These are phyloP conservation scores for Rhodotorula sp. DNA, from an alignment of 1,284 basidiomycete genomes.

Conservation along the genomic window DNA sequence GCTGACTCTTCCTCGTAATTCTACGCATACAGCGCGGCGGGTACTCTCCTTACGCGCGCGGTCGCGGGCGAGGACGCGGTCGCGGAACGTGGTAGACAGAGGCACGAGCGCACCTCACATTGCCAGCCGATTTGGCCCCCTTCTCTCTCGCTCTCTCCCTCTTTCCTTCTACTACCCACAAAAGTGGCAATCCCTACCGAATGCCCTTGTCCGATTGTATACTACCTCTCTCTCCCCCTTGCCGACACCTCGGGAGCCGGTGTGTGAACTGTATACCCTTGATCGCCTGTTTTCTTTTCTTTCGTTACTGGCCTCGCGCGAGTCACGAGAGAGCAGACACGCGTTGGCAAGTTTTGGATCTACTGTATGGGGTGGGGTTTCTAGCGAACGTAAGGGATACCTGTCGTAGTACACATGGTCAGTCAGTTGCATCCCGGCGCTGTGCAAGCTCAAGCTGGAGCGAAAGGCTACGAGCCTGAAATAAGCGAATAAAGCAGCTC, in stretches of 20 bases:
- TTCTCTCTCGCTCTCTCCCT: too few species aligned
- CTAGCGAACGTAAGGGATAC: conserved; percentile 21
- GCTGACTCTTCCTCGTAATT: neutral
- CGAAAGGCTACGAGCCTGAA: neutral
- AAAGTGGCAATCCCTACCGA: too few species aligned
- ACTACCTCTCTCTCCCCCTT: too few species aligned
- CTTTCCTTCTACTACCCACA: too few species aligned
- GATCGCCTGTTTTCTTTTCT: too few species aligned
- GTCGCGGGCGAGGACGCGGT: conserved; percentile 29
- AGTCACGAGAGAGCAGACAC: neutral
- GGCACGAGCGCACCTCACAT: too few species aligned
- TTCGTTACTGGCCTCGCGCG: too few species aligned
- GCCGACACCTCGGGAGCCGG: too few species aligned
- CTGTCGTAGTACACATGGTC: neutral
- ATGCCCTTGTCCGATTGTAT: too few species aligned
- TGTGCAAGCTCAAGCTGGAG: neutral
- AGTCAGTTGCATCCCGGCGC: neutral
- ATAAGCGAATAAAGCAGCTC: neutral
- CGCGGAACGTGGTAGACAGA: conserved; percentile 8
- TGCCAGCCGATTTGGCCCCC: too few species aligned
- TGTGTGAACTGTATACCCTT: too few species aligned
- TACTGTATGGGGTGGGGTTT: neutral
- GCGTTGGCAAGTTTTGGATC: neutral
- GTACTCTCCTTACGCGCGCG: conserved; percentile 31
- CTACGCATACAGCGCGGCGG: conserved; percentile 20